A percentile compares a stretch with the other conserved stretches of the same genome.
phyloP scores from a whole-genome alignment of 2,329 filamentous ascomycete species.

The Hymenoscyphus scutula region DNA sequence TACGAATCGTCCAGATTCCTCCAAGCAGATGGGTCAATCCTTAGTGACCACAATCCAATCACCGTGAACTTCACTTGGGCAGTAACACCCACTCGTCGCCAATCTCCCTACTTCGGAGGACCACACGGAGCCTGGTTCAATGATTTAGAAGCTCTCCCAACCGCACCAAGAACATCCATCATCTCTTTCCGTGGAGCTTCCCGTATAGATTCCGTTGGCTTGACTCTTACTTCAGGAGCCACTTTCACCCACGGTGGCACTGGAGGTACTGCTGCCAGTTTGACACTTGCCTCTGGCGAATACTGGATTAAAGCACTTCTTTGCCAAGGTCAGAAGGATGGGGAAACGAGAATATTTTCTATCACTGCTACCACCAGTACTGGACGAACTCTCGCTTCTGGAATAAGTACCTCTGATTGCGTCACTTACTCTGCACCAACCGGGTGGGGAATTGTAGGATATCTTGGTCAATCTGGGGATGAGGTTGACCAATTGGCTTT shows the following conservation, averaged over 20 bases:
- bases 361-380: slow-evolving; percentile 51
- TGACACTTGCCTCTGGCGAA: slow-evolving; percentile 48
- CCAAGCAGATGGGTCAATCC: slow-evolving; percentile 52
- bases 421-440: slow-evolving; percentile 44
- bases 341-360: slow-evolving; percentile 53
- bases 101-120: slow-evolving; percentile 49
- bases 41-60: slow-evolving; percentile 65
- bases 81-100: slow-evolving; percentile 39
- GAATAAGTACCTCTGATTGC: slow-evolving; percentile 48
- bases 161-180: slow-evolving; percentile 37
- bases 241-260: slow-evolving; percentile 51
- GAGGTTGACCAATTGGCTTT: slow-evolving; percentile 55
- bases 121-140: slow-evolving; percentile 54
- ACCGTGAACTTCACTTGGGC: slow-evolving; percentile 52
- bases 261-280: slow-evolving; percentile 44
- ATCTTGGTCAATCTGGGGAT: slow-evolving; percentile 50
- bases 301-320: slow-evolving; percentile 48
- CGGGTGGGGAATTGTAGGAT: slow-evolving; percentile 54
- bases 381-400: slow-evolving; percentile 46
- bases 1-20: slow-evolving; percentile 59
- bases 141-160: slow-evolving; percentile 42
- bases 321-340: slow-evolving; percentile 48
- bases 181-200: slow-evolving; percentile 47
- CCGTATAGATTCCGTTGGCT: slow-evolving; percentile 50
- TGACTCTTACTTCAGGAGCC: slow-evolving; percentile 49